Base-by-base conservation (phyloP, 2,329 filamentous ascomycete genomes). In the Colletotrichum simmondsii region DNA sequence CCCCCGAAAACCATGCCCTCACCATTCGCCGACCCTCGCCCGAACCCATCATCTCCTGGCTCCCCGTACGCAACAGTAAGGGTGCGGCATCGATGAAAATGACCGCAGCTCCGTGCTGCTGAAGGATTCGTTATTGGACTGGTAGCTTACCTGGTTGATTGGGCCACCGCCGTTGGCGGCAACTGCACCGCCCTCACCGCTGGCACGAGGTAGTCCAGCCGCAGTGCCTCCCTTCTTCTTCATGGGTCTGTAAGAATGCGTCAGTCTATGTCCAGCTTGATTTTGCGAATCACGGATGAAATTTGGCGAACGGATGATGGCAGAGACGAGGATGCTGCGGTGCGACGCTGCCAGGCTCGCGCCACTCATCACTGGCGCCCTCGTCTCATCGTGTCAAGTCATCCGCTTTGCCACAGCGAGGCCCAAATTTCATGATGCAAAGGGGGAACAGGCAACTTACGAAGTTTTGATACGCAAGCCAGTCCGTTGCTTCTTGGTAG, bases 171-270 rank as follows among this genome's bases (percentile, higher is more conserved):
- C 90, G 82, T 88, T 90, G 79, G 87, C 86, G 78, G 88, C 84
- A 76, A 91, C 90, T 80, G 89, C 90, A 81, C 87, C 89, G 76
- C 90, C 87, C 82, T 92, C 92, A 81, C 90, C 91, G 85, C 88
- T 88, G 77, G 87, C 83, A 78, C 90, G 90, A 79, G 92, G 89
- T 80, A 94, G 87, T 78, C 92, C 93, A 80, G 92, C 92, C 77
- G 91, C 89, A 75, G 90, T 90, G 77, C 91, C 90, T 74, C 88
- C 87, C 82, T 92, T 93, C 85, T 93, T 94, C 85, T 95, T 95
- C 82, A 92, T 88, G 57, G 93, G 93, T 76, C 93, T 95, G 80
- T 61, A 76, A 52, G 73, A 32, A 32, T n/a, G 22, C 19, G 35
- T 73, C 22, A 72, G 70, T 59, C 30, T 26, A 24, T 42, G 11